Base-by-base conservation (phyloP, 129 eudicot genomes). In the Scalesia atractyloides region DNA sequence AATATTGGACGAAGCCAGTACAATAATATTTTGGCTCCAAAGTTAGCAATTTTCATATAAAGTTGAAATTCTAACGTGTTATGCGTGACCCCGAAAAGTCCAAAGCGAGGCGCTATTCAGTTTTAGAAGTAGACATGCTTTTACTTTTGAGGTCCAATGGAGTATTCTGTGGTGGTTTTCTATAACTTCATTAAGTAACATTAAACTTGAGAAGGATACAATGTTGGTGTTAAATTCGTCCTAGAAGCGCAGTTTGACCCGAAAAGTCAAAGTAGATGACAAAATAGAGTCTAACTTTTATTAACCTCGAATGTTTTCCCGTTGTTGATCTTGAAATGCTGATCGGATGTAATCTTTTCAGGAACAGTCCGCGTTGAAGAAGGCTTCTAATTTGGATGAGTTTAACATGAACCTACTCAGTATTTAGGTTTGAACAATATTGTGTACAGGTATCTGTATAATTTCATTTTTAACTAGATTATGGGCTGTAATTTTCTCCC, bases 381-480 rank as follows among this genome's bases (percentile, higher is more conserved):
- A 49, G 47, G 37, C 71, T 50, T 48, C 73, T 24, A 44, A 53
- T 52, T 44, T 54, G 79, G 47, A 65, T n/a, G 73, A 20, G 59
- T 26, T 54, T 66, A 59, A 26, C 67, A 66, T 20, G 5, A 54
- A 44, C 57, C 57, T 75, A 53, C 46, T 36, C 51, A 7, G 39
- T 63, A 74, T 64, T 30, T 72, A 48, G 70, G 22, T 47, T 49
- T 74, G 17, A 65, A 20, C 65, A 76, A 56, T 68, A 14, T 46
- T 18, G 6, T 76, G 75, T 68, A 76, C 75, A 76, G 9, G 43
- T 76, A 59, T 68, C 30, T 58, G 51, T 64, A 74, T 51, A 74
- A 74, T 75, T 65, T 64, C 52, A 37, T 57, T 9, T 9, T 22
- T 11, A 4, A 15, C 73, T 75, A 53, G 73, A 75, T 66, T 24